Conservation (phyloP, 495 filamentous ascomycete species). For the Neurospora sp. region DNA sequence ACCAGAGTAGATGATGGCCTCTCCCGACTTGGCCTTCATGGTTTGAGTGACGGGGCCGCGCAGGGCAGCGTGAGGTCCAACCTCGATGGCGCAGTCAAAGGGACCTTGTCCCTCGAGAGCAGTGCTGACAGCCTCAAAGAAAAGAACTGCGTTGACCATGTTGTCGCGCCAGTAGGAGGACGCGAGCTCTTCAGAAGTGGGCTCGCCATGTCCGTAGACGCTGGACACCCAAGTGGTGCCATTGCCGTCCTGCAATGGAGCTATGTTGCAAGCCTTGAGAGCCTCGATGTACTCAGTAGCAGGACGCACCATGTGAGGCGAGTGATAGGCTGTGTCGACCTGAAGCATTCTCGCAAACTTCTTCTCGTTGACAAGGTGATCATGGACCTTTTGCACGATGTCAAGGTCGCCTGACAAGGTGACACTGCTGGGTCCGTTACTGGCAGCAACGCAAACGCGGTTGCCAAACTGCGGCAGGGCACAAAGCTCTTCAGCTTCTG, state of each 20-base stretch:
- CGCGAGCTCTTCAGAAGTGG: conserved; percentile 11
- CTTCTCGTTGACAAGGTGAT: conserved; percentile 17
- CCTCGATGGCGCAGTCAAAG: conserved; percentile 40
- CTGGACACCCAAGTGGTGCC: conserved; percentile 29
- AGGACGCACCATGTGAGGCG: conserved; percentile 43
- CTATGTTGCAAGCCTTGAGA: conserved; percentile 19
- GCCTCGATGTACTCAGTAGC: conserved; percentile 30
- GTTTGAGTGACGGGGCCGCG: conserved; percentile 37
- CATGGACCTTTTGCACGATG: conserved; percentile 25
- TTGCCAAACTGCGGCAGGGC: conserved; percentile 11
- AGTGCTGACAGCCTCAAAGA: conserved; percentile 39
- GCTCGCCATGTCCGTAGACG: conserved; percentile 22
- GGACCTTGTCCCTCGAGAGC: conserved; percentile 23
- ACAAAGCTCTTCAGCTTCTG: conserved; percentile 27
- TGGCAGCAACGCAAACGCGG: conserved; percentile 31
- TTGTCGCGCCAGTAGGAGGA: conserved; percentile 50
- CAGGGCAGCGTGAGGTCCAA: conserved; percentile 49
- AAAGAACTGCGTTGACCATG: conserved; percentile 47
- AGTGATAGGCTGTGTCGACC: conserved; percentile 53
- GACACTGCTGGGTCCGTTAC: conserved; percentile 26
- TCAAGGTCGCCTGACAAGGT: conserved; percentile 36
- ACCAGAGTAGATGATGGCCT: conserved; percentile 29
- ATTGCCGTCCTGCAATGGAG: conserved; percentile 9
- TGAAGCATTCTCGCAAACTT: conserved; percentile 33
- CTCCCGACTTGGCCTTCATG: conserved; percentile 18